These are phyloP conservation scores for Boletus vermiculosoides DNA, from an alignment of 768 basidiomycete genomes.

Conservation along the genomic window DNA sequence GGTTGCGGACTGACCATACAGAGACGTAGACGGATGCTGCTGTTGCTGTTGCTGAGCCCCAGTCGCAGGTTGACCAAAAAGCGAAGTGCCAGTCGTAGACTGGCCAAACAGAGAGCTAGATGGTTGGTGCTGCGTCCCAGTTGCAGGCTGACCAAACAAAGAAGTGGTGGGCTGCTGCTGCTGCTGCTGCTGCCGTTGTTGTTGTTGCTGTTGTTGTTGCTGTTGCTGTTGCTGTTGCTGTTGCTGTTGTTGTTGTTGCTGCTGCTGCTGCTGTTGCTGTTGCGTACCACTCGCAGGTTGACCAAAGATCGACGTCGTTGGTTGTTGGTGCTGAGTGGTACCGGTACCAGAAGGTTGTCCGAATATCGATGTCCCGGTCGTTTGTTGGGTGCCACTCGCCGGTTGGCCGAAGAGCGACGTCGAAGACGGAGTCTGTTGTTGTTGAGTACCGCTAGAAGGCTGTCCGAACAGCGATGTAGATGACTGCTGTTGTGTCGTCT, in stretches of 20 bases:
- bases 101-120: constrained; percentile 23
- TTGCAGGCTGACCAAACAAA: constrained; percentile 16
- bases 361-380: constrained; percentile 4
- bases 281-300: constrained; percentile 14
- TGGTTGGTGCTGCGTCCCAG: constrained; percentile 21
- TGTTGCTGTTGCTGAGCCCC: constrained; percentile 36
- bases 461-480: constrained; percentile 38
- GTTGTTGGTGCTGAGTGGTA: constrained; percentile 11
- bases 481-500: constrained; percentile 22
- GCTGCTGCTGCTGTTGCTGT: constrained; percentile 19
- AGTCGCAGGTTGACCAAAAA: constrained; percentile 35
- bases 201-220: too few relatives aligned
- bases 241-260: constrained; percentile 14
- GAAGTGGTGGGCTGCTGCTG: background rate
- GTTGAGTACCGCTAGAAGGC: constrained; percentile 18
- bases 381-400: constrained; percentile 5
- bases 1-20: constrained; percentile 23
- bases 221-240: constrained; percentile 25
- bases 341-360: constrained; percentile 12
- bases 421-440: constrained; percentile 17
- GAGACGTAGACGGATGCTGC: constrained; percentile 28
- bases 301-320: constrained; percentile 9
- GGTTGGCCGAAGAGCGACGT: constrained; percentile 29
- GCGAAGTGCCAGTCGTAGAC: constrained; percentile 12
- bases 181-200: constrained; percentile 20